phyloP scores from a whole-genome alignment of 2,329 filamentous ascomycete species.

The Penicillium crustosum region DNA sequence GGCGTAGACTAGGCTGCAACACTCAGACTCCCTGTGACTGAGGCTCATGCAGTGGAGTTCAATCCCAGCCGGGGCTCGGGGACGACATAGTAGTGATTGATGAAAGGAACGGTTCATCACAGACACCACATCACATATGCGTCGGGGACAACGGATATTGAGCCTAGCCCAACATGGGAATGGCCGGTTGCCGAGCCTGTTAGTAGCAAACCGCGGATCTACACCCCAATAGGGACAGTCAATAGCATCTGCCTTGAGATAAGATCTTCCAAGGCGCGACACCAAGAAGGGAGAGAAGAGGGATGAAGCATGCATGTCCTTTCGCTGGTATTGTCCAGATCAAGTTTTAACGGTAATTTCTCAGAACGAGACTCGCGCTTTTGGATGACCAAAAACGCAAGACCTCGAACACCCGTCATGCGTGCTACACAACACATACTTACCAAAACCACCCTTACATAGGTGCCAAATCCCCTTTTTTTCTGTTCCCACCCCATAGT shows the following conservation, averaged over 20 bases:
- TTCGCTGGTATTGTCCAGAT: slow-evolving; percentile 99
- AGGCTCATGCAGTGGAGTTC: not conserved
- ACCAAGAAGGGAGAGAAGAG: slow-evolving; percentile 8
- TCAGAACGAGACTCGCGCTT: slow-evolving; percentile 44
- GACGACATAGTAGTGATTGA: not conserved
- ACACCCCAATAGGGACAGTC: slow-evolving; percentile 11
- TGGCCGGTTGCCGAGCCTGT: not conserved
- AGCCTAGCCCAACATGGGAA: not conserved
- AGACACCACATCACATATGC: not conserved
- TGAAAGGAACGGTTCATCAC: not conserved
- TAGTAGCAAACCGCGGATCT: slow-evolving; percentile 19
- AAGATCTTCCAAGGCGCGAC: slow-evolving; percentile 5
- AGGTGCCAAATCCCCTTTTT: not conserved
- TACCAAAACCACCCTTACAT: slow-evolving; percentile 8
- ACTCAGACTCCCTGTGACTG: not conserved
- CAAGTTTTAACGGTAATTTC: slow-evolving; percentile 92
- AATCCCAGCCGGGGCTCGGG: not conserved
- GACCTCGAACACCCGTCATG: slow-evolving; percentile 29
- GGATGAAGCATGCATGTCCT: slow-evolving; percentile 56
- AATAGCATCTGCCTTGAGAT: slow-evolving; percentile 17
- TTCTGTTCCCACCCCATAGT: not conserved
- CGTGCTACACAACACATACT: slow-evolving; percentile 18
- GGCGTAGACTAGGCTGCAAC: not conserved
- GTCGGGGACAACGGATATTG: not conserved
- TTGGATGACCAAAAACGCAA: slow-evolving; percentile 10